Evolutionary conservation across 108 stramenopile species (phyloP).

Genomic region (Cylindrotheca fusiformis): DNA sequence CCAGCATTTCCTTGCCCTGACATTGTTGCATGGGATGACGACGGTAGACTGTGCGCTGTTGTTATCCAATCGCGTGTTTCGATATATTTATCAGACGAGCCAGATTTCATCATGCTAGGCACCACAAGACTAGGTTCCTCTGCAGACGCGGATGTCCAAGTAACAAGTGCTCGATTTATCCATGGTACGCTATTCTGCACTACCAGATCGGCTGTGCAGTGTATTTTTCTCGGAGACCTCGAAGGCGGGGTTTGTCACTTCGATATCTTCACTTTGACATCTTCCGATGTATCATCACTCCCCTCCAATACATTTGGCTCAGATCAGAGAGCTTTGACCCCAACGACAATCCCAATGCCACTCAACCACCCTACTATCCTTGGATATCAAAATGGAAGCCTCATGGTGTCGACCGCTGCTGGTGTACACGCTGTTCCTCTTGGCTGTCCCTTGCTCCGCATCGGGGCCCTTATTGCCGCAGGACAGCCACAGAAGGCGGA

Average conservation of each 20-base stretch:
- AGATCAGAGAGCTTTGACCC: conserved; percentile 26
- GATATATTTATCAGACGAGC: conserved; percentile 60
- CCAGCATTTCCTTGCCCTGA: conserved; percentile 79
- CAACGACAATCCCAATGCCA: conserved; percentile 39
- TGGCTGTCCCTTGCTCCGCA: conserved; percentile 62
- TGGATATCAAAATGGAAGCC: conserved; percentile 73
- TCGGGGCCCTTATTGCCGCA: conserved; percentile 69
- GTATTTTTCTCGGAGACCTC: conserved; percentile 67
- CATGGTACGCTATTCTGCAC: conserved; percentile 78
- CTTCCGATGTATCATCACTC: conserved; percentile 36
- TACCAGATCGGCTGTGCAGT: conserved; percentile 60
- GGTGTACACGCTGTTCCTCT: conserved; percentile 65
- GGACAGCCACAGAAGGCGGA: conserved; percentile 56
- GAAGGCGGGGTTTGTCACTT: conserved; percentile 57
- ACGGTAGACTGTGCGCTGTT: conserved; percentile 69
- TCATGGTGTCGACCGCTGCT: conserved; percentile 60
- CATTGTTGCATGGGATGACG: conserved; percentile 79
- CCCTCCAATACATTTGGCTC: conserved; percentile 12
- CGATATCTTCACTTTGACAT: conserved; percentile 65
- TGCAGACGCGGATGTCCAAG: conserved; percentile 27
- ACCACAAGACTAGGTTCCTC: conserved; percentile 34
- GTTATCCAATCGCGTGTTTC: conserved; percentile 60
- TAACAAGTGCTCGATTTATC: conserved; percentile 67
- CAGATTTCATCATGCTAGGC: conserved; percentile 70
- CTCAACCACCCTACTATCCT: conserved; percentile 67